Evolutionary conservation across 441 rosid species (phyloP), one percentile per base, ranked within the genome.

Genomic region (Capsella rubella): DNA sequence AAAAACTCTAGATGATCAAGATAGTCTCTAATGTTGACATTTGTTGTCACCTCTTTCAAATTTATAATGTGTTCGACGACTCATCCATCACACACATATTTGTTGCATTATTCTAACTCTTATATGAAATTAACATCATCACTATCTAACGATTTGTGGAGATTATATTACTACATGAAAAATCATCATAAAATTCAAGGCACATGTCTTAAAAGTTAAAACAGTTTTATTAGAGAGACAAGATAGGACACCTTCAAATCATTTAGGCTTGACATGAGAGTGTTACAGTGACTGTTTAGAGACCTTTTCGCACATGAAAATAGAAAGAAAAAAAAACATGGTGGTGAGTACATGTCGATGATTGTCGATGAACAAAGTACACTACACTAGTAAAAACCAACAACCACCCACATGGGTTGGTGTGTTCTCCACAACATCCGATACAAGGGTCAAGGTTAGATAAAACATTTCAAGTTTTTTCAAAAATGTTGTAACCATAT

Each of bases 11-110:
- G 49, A 76, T 75, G 49, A 76, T 75, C 42, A 63, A 69, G 29
- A 69, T 46, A 55, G 74, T 75, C 75, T 76, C 75, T 69, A 70
- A 69, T 69, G 69, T 62, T 28, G 74, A 68, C 79, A 53, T 68
- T 15, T 67, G 68, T 59, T 52, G 63, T 60, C 47, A 74, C 68
- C 39, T 50, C 68, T 74, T 51, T 64, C 46, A 6, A 58, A 21
- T 21, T 21, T 21, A 21, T 21, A 21, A 66, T 7, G 54, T 18
- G 29, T 51, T 58, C 62, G 28, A 31, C 62, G 28, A 31, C 28
- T 42, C 42, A 74, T 42, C 68, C 28, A 46, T 21, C 50, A 6
- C 61, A 58, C 53, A 49, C 13, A 53, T 27, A 37, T 28, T n/a
- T 55, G 28, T 58, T 21, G 74, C 74, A 25, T 47, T 47, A 46